phyloP scores from a whole-genome alignment of 352 stramenopile species.

The Pythium rhizo-oryzae region DNA sequence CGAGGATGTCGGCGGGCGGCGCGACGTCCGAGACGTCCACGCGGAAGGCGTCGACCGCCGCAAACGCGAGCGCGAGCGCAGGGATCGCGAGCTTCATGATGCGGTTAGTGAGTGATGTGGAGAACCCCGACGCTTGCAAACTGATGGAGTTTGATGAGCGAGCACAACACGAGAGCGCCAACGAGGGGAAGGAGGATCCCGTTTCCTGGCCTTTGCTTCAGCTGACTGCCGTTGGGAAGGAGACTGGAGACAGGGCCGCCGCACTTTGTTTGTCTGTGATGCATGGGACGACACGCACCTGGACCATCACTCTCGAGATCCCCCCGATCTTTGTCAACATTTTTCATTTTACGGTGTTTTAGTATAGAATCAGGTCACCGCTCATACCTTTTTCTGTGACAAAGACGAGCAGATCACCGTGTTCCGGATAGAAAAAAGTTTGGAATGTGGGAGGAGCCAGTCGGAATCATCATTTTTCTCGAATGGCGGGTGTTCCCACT shows the following conservation, averaged over 20 bases:
- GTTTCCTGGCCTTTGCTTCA: constrained; percentile 15
- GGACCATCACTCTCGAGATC: constrained; percentile 7
- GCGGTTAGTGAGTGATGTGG: not conserved
- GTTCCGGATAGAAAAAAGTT: constrained; percentile 6
- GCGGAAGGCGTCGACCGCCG: constrained; percentile 21
- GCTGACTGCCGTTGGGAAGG: constrained; percentile 14
- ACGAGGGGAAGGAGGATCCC: not conserved
- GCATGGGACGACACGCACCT: constrained; percentile 7
- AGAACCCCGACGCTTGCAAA: constrained; percentile 4
- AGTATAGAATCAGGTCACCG: not conserved
- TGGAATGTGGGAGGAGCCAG: constrained; percentile 24
- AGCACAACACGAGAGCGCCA: not conserved
- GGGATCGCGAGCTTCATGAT: constrained; percentile 27
- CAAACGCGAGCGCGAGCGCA: constrained; percentile 8
- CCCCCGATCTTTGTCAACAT: constrained; percentile 1
- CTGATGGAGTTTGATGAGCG: not conserved
- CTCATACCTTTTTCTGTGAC: not conserved
- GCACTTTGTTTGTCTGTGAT: constrained; percentile 16
- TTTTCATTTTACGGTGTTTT: constrained; percentile 11
- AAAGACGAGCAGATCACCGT: not conserved
- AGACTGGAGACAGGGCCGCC: constrained; percentile 8
- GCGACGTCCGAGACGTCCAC: constrained; percentile 26
- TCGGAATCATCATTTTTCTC: constrained; percentile 15
- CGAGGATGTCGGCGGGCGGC: constrained; percentile 26
- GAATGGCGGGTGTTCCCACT: not conserved